A percentile compares a stretch with the other conserved stretches of the same genome.
phyloP scores from a whole-genome alignment of 1,284 basidiomycete genomes.

The Tilletia indica region DNA sequence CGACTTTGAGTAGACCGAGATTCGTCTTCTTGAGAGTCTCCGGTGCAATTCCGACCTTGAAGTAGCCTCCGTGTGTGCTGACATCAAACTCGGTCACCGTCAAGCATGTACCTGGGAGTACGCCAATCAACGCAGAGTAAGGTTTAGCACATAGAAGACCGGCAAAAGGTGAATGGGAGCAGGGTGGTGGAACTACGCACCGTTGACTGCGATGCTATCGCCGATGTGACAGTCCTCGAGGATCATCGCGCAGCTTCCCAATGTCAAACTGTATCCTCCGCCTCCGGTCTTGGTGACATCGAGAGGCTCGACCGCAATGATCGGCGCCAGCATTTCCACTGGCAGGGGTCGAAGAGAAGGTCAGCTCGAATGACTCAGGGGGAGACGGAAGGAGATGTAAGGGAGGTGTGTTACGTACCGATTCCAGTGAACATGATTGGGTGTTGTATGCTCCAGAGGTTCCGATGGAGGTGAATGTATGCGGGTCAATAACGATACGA shows the following conservation, averaged over 20 bases:
- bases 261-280: conserved; percentile 77
- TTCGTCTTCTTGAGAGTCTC: conserved; percentile 90
- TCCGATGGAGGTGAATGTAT: too few relatives aligned
- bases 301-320: conserved; percentile 62
- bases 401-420: neutral
- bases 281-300: conserved; percentile 64
- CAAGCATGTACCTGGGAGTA: conserved; percentile 63
- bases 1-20: conserved; percentile 71
- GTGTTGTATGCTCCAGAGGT: too few relatives aligned
- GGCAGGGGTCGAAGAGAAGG: neutral
- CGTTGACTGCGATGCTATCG: conserved; percentile 88
- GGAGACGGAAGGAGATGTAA: neutral
- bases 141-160: neutral
- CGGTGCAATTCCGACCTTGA: conserved; percentile 90
- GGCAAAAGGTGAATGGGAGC: neutral
- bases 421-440: conserved; percentile 16
- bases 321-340: conserved; percentile 74
- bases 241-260: conserved; percentile 71
- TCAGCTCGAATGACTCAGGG: neutral
- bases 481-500: too few relatives aligned
- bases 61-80: conserved; percentile 59
- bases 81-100: conserved; percentile 78
- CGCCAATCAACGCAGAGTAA: neutral
- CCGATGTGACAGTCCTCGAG: conserved; percentile 88
- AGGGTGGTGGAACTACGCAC: conserved; percentile 50